Evolutionary conservation across 495 filamentous ascomycete species (phyloP).

Genomic region (Annulohypoxylon moriforme): DNA sequence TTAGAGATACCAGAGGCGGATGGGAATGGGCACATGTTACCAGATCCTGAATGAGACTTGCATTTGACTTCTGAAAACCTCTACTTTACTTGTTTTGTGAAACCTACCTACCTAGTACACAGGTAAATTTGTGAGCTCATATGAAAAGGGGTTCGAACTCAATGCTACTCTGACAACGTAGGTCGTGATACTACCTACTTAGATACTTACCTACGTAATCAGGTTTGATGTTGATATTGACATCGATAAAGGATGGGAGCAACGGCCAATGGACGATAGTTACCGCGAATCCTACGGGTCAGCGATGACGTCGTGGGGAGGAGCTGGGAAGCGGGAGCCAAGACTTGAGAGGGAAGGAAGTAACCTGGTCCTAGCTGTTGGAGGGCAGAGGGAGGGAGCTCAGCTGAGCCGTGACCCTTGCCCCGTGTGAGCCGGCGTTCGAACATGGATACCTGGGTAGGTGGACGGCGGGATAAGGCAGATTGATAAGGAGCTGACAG

Average conservation of each 20-base stretch:
- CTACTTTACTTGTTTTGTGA: not conserved
- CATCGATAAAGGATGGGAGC: not conserved
- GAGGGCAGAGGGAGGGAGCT: not conserved
- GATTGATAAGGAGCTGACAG: too few relatives aligned
- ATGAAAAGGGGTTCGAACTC: not conserved
- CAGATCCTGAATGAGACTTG: constrained; percentile 33
- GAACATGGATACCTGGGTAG: not conserved
- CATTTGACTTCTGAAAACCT: constrained; percentile 20
- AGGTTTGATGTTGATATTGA: not conserved
- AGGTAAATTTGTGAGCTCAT: not conserved
- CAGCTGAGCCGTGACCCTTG: not conserved
- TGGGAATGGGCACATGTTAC: constrained; percentile 37
- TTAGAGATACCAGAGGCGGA: constrained; percentile 41
- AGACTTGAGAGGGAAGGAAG: not conserved
- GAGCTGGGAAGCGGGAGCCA: not conserved
- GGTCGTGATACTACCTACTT: too few relatives aligned
- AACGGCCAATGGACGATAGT: not conserved
- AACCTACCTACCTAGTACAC: too few relatives aligned
- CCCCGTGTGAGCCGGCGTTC: not conserved
- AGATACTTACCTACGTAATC: not conserved
- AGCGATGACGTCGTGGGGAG: constrained; percentile 13
- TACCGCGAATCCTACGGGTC: constrained; percentile 3
- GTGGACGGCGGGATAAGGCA: not conserved
- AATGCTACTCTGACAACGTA: not conserved
- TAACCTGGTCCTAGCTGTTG: not conserved